Evolutionary conservation across 768 basidiomycete genomes (phyloP).

Genomic region (Plicaturopsis crispa): DNA sequence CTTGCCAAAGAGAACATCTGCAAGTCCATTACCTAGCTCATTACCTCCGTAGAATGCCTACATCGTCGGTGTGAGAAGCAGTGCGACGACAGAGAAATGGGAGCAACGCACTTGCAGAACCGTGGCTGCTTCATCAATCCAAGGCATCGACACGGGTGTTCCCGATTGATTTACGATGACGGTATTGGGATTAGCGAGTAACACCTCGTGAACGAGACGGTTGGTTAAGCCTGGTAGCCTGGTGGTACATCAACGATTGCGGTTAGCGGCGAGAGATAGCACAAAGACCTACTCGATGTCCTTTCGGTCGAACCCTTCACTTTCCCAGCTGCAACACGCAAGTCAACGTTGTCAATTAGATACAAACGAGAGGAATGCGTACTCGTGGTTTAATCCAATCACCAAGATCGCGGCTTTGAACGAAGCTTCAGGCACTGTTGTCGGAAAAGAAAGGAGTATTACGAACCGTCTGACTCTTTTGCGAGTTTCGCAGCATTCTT

Average conservation of each 20-base stretch:
- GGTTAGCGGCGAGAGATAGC: neutral
- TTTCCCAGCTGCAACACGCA: slow-evolving; percentile 33
- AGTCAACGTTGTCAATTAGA: neutral
- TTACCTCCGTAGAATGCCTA: slow-evolving; percentile 50
- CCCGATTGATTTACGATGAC: slow-evolving; percentile 53
- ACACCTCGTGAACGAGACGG: slow-evolving; percentile 39
- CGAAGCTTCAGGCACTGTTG: neutral
- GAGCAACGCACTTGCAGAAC: slow-evolving; percentile 29
- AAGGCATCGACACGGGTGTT: slow-evolving; percentile 47
- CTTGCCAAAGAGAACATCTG: slow-evolving; percentile 54
- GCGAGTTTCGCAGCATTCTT: slow-evolving; percentile 25
- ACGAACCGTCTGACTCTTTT: slow-evolving; percentile 23
- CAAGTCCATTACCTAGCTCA: slow-evolving; percentile 48
- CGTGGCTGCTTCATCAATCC: slow-evolving; percentile 30
- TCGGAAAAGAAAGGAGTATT: neutral
- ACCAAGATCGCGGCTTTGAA: slow-evolving; percentile 36
- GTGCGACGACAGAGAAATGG: slow-evolving; percentile 2
- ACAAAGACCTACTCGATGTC: slow-evolving; percentile 28
- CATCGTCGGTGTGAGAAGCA: slow-evolving; percentile 6
- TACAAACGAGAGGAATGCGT: slow-evolving; percentile 8
- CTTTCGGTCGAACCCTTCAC: slow-evolving; percentile 51
- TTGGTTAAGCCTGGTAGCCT: slow-evolving; percentile 46
- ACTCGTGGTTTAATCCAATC: slow-evolving; percentile 51
- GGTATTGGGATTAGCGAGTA: slow-evolving; percentile 45
- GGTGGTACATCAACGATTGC: neutral